Evolutionary conservation across 163 green algal genomes (phyloP).

Genomic region (Trebouxia gelatinosa): DNA sequence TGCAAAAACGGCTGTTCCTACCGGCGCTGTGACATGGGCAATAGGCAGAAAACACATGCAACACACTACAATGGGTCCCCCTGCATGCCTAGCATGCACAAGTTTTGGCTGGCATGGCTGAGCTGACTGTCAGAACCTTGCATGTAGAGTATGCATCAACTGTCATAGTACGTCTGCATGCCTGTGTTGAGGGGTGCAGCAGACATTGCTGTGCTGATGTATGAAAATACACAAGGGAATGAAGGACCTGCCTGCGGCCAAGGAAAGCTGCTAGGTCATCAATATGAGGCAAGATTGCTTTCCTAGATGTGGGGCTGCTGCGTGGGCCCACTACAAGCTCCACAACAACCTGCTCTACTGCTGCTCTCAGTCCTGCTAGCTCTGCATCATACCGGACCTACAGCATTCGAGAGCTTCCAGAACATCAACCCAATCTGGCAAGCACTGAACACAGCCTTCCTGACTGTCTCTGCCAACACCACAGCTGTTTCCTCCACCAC

Average conservation of each 20-base stretch:
- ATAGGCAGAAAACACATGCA: no score
- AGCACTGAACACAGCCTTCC: slow-evolving; percentile 25
- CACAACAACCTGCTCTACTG: slow-evolving; percentile 74
- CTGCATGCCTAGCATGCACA: no score
- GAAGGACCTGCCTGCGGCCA: slow-evolving; percentile 40
- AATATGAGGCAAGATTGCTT: slow-evolving; percentile 72
- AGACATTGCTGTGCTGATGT: not conserved
- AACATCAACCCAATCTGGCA: slow-evolving; percentile 18
- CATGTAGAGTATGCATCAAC: not conserved
- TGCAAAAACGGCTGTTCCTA: no score
- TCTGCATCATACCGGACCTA: slow-evolving; percentile 57
- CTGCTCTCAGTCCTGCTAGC: slow-evolving; percentile 54
- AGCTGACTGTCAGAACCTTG: no score
- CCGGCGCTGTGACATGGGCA: no score
- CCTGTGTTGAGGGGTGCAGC: not conserved
- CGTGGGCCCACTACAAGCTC: slow-evolving; percentile 78
- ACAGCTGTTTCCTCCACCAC: slow-evolving; percentile 3
- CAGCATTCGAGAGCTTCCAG: slow-evolving; percentile 30
- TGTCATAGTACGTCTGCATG: no score
- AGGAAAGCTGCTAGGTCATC: slow-evolving; percentile 46
- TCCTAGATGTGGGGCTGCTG: slow-evolving; percentile 56
- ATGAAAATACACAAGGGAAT: no score
- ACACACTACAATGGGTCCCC: no score
- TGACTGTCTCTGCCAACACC: slow-evolving; percentile 1
- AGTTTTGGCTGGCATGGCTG: no score